phyloP scores from a whole-genome alignment of 2,329 filamentous ascomycete species.

The Colletotrichum sp. region DNA sequence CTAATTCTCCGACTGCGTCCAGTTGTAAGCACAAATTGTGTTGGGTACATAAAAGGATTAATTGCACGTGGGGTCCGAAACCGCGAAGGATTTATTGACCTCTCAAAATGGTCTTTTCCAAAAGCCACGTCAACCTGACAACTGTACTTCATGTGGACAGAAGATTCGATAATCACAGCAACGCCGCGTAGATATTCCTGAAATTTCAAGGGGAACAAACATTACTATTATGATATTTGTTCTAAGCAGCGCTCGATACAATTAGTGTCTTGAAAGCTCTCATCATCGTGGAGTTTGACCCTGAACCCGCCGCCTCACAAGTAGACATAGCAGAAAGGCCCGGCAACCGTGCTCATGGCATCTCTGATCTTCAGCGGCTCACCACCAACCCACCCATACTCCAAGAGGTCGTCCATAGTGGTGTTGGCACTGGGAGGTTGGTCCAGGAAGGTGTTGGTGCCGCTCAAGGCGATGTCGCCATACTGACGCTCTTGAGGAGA shows the following conservation, averaged over 20 bases:
- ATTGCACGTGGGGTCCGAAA: neutral
- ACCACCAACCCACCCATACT: conserved; percentile 15
- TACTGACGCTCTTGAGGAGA: conserved; percentile 25
- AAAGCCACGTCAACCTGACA: fast-evolving
- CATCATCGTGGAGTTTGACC: neutral
- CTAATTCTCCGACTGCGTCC: neutral
- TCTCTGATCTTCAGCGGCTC: conserved; percentile 29
- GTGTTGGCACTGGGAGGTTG: conserved; percentile 1
- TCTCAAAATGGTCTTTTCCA: neutral
- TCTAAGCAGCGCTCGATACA: fast-evolving
- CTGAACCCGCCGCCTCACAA: neutral
- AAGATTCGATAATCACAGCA: neutral
- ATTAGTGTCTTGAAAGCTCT: neutral
- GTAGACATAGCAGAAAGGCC: conserved; percentile 33
- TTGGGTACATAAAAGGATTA: neutral
- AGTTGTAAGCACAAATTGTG: fast-evolving
- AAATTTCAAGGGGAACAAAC: neutral
- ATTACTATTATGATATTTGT: neutral
- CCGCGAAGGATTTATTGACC: neutral
- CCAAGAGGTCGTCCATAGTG: conserved; percentile 18
- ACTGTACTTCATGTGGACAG: neutral
- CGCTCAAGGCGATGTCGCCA: conserved; percentile 27
- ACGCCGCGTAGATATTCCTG: fast-evolving
- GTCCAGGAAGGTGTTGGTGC: conserved; percentile 4
- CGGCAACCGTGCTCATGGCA: conserved; percentile 30